Conservation (phyloP, 257 asterid genomes). For the Salvia miltiorrhiza region DNA sequence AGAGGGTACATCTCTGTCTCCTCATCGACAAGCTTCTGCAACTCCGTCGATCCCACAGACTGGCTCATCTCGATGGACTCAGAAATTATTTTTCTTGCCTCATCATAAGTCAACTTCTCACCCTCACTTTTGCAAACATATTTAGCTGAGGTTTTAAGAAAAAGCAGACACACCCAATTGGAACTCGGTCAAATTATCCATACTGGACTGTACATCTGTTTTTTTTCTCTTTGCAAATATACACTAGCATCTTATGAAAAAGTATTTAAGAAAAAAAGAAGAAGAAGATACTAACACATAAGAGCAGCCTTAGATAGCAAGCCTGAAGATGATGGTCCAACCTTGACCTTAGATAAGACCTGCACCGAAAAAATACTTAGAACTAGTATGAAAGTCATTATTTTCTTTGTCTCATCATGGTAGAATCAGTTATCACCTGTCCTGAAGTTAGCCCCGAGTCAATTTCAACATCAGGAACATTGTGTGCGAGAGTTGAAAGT, state of each 20-base stretch:
- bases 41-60: conserved; percentile 55
- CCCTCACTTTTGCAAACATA: conserved; percentile 77
- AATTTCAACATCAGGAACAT: conserved; percentile 54
- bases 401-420: conserved; percentile 10
- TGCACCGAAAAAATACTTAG: conserved; percentile 30
- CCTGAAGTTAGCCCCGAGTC: conserved; percentile 56
- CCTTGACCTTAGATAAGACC: conserved; percentile 83
- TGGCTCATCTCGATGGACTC: conserved; percentile 86
- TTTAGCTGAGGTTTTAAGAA: conserved; percentile 53
- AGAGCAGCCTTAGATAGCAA: conserved; percentile 79
- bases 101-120: conserved; percentile 60
- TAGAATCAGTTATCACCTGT: conserved; percentile 47
- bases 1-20: conserved; percentile 81
- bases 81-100: conserved; percentile 70
- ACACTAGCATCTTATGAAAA: neutral
- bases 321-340: conserved; percentile 90
- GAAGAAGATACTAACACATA: conserved; percentile 56
- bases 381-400: neutral
- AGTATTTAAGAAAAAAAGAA: neutral
- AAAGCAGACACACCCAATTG: neutral
- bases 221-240: neutral
- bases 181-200: neutral
- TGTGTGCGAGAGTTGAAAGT: conserved; percentile 64
- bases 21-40: conserved; percentile 76
- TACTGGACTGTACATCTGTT: neutral